Base-by-base conservation (phyloP, 495 filamentous ascomycete genomes). In the Penicillium crystallinum region DNA sequence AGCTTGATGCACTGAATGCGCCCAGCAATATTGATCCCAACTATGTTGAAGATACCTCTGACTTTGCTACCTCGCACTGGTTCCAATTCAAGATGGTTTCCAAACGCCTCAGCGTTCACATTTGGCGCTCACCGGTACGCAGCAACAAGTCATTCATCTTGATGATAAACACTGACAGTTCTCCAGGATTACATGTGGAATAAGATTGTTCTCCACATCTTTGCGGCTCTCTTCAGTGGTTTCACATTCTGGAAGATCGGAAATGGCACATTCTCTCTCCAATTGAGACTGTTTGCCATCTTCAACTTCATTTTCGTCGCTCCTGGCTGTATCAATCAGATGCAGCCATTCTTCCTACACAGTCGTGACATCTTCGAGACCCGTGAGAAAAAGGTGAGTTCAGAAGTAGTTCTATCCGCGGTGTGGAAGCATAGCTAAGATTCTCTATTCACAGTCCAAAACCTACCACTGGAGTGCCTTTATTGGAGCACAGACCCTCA, bases 281-380 rank as follows among this genome's bases (percentile, higher is more conserved):
- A 75, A 33, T 48, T 72, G 5, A 60, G 68, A 41, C 53, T 73
- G 2, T 73, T 75, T 58, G 65, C 88, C 39, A 93, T 96, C 67
- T 89, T 83, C 78, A 81, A 85, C 39, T 81, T 88, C 10, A 77
- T 82, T 47, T 87, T 85, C 65, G 78, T 81, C 1, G 75, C 84
- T 3, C 88, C 91, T 51, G 90, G 89, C 29, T 83, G 93, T 36
- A 90, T 91, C 62, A 93, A 93, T 58, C 88, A 91, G 62, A 86
- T 92, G 73, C 92, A 95, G 61, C 77, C 84, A 47, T 85, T 95
- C 68, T 95, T 96, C 75, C 75, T 91, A 66, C 76, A 95, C 7
- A 77, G 89, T 46, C 87, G 82, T 2, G 80, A 95, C 47, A 72
- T 83, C 78, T 91, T 73, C 74, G 84, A 68, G 76, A 88, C 66